Percentiles rank a stretch among this genome's conserved stretches.
These are phyloP conservation scores for Ophiostoma tasmaniense DNA, from an alignment of 2,329 filamentous ascomycete genomes.

Conservation along the genomic window DNA sequence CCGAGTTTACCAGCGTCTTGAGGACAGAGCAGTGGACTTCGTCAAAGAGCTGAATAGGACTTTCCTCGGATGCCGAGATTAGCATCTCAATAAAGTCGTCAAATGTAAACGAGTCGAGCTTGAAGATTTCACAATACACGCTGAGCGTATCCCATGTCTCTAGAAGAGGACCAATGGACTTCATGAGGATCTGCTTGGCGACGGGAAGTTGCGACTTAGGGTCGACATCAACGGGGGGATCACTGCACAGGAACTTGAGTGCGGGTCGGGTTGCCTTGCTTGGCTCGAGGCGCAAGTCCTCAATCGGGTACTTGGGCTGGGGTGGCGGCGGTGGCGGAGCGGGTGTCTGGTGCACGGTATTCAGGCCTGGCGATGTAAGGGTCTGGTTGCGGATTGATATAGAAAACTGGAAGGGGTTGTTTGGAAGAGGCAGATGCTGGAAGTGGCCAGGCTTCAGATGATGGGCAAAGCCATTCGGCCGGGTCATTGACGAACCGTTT, in stretches of 20 bases:
- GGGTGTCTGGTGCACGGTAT: slow-evolving; percentile 35
- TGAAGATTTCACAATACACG: slow-evolving; percentile 93
- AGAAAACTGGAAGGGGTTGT: slow-evolving; percentile 41
- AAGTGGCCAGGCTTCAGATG: slow-evolving; percentile 32
- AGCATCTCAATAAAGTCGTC: slow-evolving; percentile 92
- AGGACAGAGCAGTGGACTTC: slow-evolving; percentile 89
- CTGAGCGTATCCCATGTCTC: slow-evolving; percentile 97
- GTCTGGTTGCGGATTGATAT: slow-evolving; percentile 30
- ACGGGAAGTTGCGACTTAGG: slow-evolving; percentile 33
- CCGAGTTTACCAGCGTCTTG: slow-evolving; percentile 72
- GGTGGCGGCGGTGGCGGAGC: slow-evolving; percentile 54
- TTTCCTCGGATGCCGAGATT: slow-evolving; percentile 62
- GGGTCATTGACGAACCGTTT: slow-evolving; percentile 26
- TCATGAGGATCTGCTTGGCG: slow-evolving; percentile 62
- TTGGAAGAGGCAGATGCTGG: slow-evolving; percentile 33
- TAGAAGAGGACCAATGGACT: slow-evolving; percentile 74
- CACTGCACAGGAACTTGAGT: slow-evolving; percentile 66
- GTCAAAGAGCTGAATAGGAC: slow-evolving; percentile 74
- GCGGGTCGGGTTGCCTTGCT: slow-evolving; percentile 60
- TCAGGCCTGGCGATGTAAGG: slow-evolving; percentile 32
- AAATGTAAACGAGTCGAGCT: slow-evolving; percentile 93
- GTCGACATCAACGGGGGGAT: slow-evolving; percentile 46
- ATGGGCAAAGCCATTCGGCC: slow-evolving; percentile 19
- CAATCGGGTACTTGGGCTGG: slow-evolving; percentile 86
- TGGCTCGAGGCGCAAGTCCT: slow-evolving; percentile 76